These are phyloP conservation scores for Sarocladium brachiariae DNA, from an alignment of 2,329 filamentous ascomycete species.

Conservation along the genomic window DNA sequence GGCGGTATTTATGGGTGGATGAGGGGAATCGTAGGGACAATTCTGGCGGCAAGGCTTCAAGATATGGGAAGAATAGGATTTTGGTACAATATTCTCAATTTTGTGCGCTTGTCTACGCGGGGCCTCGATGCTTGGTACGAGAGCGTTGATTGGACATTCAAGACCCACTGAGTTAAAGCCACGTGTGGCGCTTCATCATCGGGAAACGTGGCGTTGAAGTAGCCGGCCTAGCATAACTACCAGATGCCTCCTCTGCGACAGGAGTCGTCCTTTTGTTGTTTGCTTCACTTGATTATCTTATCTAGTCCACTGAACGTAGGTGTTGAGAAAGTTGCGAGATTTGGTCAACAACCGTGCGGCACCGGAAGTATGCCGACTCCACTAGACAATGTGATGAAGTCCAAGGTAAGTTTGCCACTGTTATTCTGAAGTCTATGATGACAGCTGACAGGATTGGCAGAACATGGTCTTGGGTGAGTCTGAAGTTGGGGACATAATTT, in stretches of 20 bases:
- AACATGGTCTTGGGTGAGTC: conserved; percentile 61
- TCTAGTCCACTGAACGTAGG: too few species aligned
- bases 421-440: conserved; percentile 8
- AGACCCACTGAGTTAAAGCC: neutral
- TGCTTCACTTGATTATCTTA: neutral
- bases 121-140: neutral
- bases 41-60: conserved; percentile 7
- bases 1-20: conserved; percentile 39
- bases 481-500: conserved; percentile 6
- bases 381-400: conserved; percentile 61
- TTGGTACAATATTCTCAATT: conserved; percentile 17
- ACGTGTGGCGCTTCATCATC: conserved; percentile 2
- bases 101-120: conserved; percentile 18
- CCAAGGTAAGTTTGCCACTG: conserved; percentile 48
- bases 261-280: neutral
- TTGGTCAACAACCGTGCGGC: too few species aligned
- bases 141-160: neutral
- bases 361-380: conserved; percentile 72
- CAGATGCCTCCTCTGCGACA: too few species aligned
- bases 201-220: conserved; percentile 6
- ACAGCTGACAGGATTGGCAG: conserved; percentile 29
- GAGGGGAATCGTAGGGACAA: conserved; percentile 17
- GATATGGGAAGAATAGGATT: conserved; percentile 14
- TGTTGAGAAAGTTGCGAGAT: too few species aligned
- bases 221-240: neutral